Base-by-base conservation (phyloP, 139 green algal genomes). In the Limnomonas spitsbergensis region DNA sequence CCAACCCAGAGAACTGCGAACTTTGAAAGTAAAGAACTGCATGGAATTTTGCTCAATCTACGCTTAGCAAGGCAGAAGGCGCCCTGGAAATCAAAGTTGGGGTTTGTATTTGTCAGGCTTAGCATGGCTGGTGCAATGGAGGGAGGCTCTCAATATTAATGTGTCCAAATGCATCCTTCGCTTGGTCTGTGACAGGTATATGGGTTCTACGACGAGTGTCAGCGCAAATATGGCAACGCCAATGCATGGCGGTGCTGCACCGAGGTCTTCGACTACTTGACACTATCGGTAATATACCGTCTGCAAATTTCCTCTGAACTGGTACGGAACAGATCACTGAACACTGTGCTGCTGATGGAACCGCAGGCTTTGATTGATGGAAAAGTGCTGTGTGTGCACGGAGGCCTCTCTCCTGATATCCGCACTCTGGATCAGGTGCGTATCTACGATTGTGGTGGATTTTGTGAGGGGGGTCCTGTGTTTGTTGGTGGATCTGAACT, bases 201-300 rank as follows among this genome's bases (percentile, higher is more conserved):
- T 73, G 96, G 96, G 6, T 99, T 99, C 76, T 99, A 99, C 78
- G 96, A 99, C 74, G 96, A 99, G 88, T 99, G 96, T 82, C 86
- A 98, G 53, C 86, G 95, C 37, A 99, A 99, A 87, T 99, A 99
- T 78, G 95, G 96, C 47, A 96, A 93, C 47, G 91, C 94, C 4
- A 98, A 98, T 82, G 94, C 97, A 35, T 99, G 96, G 96, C 87
- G 93, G 2, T 98, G 98, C 74, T 99, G 96, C 91, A 99, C 95
- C 37, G 96, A 99, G 78, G 93, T 99, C 0, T 99, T 99, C 89
- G 96, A 99, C 89, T 98, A 99, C 84, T 81, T 99, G 37, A 92
- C 83, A 31, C 80, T 90, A 2, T 89, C 89, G 72, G 89, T 92
- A 54, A 56, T 80, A 66, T 26, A 38, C 42, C 4, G 36, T 36